These are phyloP conservation scores for Zoysia pacifica DNA, from an alignment of 176 grass and related monocot species.

Conservation along the genomic window DNA sequence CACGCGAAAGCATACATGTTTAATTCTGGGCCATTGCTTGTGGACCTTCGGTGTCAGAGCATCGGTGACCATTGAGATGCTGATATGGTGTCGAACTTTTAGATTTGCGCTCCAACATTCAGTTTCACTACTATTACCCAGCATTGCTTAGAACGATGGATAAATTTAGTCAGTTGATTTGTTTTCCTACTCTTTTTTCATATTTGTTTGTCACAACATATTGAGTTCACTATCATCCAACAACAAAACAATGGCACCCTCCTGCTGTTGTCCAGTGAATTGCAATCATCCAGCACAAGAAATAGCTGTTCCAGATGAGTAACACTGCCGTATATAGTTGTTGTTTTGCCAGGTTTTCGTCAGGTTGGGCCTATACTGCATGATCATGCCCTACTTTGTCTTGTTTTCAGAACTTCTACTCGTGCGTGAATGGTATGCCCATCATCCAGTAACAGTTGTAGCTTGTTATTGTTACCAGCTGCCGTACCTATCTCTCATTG, in stretches of 20 bases:
- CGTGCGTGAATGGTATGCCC: not conserved
- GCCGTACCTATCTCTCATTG: no score
- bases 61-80: not conserved
- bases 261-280: not conserved
- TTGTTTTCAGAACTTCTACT: not conserved
- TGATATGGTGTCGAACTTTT: not conserved
- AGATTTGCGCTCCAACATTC: not conserved
- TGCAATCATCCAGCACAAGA: no score
- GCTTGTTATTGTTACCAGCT: no score
- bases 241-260: not conserved
- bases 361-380: no score
- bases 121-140: not conserved
- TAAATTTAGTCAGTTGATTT: not conserved
- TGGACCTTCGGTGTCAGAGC: not conserved
- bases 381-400: not conserved
- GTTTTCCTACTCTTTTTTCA: not conserved
- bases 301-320: no score
- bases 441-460: not conserved
- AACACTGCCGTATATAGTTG: not conserved
- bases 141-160: not conserved
- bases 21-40: constrained; percentile 9
- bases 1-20: not conserved
- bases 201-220: not conserved
- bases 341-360: no score
- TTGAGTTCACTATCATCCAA: not conserved